phyloP scores from a whole-genome alignment of 2,329 filamentous ascomycete genomes.

The Cladosporium sphaerospermum region DNA sequence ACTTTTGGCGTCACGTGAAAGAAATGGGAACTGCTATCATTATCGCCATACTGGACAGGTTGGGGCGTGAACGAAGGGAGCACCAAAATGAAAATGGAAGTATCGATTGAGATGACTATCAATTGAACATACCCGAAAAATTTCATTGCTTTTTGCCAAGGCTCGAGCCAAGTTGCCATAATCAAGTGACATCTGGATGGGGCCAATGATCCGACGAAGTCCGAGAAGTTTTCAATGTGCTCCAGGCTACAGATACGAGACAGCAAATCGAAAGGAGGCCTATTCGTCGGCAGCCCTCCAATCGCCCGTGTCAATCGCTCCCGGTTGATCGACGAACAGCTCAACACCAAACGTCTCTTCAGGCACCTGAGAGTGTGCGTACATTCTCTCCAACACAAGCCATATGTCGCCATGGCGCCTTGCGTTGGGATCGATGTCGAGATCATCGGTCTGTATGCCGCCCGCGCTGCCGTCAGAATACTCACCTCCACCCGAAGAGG shows the following conservation, averaged over 20 bases:
- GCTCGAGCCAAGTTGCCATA: slow-evolving; percentile 2
- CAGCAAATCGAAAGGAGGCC: no score
- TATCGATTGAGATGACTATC: no score
- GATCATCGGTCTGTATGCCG: slow-evolving; percentile 60
- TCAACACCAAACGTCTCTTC: slow-evolving; percentile 48
- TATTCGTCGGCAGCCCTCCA: slow-evolving; percentile 41
- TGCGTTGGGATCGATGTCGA: slow-evolving; percentile 65
- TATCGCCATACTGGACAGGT: no score
- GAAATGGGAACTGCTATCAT: no score
- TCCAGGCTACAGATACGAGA: no score
- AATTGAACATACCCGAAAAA: background rate
- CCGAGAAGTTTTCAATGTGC: no score
- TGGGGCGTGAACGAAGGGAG: no score
- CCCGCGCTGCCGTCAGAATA: slow-evolving; percentile 63
- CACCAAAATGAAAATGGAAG: no score
- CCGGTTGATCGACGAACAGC: slow-evolving; percentile 40
- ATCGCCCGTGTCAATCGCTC: slow-evolving; percentile 39
- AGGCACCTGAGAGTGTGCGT: slow-evolving; percentile 44
- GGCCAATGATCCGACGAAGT: background rate
- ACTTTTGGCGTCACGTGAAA: no score
- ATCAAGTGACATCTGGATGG: background rate
- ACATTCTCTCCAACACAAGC: slow-evolving; percentile 76
- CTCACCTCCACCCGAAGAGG: slow-evolving; percentile 63
- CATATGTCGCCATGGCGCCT: slow-evolving; percentile 56
- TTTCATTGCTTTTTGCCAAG: background rate